These are phyloP conservation scores for Erodium trifolium DNA, from an alignment of 441 rosid species.

Conservation along the genomic window DNA sequence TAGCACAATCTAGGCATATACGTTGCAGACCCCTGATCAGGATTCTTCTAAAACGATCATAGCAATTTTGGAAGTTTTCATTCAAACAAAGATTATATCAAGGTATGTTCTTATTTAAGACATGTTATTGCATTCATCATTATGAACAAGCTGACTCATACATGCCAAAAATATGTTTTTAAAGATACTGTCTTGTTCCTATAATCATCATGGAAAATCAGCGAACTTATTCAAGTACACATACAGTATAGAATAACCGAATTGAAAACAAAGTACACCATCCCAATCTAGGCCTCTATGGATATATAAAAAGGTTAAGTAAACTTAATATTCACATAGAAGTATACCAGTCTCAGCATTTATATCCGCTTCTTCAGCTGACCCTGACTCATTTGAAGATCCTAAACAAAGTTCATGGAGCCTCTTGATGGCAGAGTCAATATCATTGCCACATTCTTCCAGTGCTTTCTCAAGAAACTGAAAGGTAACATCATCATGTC, in stretches of 20 bases:
- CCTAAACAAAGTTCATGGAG: slow-evolving; percentile 23
- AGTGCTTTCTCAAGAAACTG: slow-evolving; percentile 24
- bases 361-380: slow-evolving; percentile 19
- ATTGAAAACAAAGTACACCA: not conserved
- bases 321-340: not conserved
- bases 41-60: not conserved
- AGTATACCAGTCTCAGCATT: slow-evolving; percentile 27
- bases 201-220: not conserved
- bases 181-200: not conserved
- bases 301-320: not conserved
- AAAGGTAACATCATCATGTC: not conserved
- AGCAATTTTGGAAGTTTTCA: not conserved
- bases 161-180: not conserved
- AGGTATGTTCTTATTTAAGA: not conserved
- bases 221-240: not conserved
- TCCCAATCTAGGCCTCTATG: not conserved
- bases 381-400: slow-evolving; percentile 13
- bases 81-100: not conserved
- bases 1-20: not conserved
- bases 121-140: not conserved
- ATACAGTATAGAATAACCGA: not conserved
- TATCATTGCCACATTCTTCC: slow-evolving; percentile 19
- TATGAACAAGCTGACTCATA: not conserved
- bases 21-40: not conserved
- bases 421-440: slow-evolving; percentile 23